Conservation (phyloP, 306 rosid species). For the Rosa multiflora region DNA sequence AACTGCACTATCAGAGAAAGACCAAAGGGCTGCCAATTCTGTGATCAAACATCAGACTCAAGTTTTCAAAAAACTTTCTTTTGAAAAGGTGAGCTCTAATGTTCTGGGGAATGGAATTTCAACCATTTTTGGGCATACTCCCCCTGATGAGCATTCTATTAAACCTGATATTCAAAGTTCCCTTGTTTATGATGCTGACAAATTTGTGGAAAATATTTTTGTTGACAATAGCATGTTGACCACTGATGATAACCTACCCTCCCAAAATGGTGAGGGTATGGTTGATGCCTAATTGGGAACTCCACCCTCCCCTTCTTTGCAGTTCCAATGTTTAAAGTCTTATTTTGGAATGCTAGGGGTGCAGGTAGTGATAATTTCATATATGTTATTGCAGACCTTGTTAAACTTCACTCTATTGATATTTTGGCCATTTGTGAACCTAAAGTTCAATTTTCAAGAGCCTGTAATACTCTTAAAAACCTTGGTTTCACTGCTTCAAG, state of each 20-base stretch:
- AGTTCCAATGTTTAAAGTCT: not conserved
- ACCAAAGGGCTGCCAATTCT: too few species aligned
- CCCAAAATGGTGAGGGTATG: not conserved
- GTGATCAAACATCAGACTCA: too few species aligned
- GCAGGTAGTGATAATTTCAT: not conserved
- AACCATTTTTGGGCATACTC: too few species aligned
- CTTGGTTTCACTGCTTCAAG: not conserved
- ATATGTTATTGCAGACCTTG: too few species aligned
- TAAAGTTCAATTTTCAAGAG: not conserved
- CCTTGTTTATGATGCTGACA: not conserved
- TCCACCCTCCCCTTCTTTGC: too few species aligned
- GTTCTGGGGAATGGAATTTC: too few species aligned
- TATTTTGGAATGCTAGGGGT: not conserved
- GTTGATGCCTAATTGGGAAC: not conserved
- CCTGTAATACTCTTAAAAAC: not conserved
- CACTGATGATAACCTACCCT: not conserved
- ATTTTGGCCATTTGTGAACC: not conserved
- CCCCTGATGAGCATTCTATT: too few species aligned
- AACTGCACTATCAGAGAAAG: too few species aligned
- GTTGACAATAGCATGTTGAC: not conserved
- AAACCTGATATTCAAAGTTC: too few species aligned
- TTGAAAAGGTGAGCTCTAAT: too few species aligned
- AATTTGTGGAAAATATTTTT: not conserved
- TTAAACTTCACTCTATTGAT: not conserved
- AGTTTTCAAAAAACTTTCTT: too few species aligned